phyloP scores from a whole-genome alignment of 2,329 filamentous ascomycete species.

The Magnaporthiopsis incrustans region DNA sequence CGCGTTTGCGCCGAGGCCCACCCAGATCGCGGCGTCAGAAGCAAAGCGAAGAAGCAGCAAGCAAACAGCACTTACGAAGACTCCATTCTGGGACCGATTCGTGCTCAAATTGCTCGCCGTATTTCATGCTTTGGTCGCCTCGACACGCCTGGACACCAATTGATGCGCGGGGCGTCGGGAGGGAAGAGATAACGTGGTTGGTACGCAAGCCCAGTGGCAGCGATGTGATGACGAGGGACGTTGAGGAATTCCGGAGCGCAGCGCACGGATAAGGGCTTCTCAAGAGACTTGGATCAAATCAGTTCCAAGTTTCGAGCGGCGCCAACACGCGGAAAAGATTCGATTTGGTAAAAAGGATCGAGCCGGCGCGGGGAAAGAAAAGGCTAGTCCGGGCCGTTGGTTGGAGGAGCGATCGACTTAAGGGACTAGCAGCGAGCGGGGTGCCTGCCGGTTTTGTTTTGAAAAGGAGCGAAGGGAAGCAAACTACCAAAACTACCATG shows the following conservation, averaged over 20 bases:
- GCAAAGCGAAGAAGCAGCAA: conserved; percentile 1
- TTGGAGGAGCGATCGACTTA: neutral
- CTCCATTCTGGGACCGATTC: conserved; percentile 78
- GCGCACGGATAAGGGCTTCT: neutral
- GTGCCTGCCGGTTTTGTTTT: neutral
- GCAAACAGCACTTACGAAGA: conserved; percentile 45
- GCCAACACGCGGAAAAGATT: neutral
- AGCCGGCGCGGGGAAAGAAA: neutral
- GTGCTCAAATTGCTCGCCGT: conserved; percentile 64
- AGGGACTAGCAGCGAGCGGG: too few species aligned
- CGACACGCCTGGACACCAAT: conserved; percentile 1
- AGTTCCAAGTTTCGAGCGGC: neutral
- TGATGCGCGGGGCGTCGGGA: conserved; percentile 4
- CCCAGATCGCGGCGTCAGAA: neutral
- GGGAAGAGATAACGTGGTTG: neutral
- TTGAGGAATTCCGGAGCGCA: neutral
- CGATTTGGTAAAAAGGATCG: neutral
- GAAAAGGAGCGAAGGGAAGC: neutral
- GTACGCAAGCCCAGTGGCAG: too few species aligned
- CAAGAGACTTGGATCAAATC: neutral
- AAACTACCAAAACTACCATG: neutral
- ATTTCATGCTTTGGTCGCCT: conserved; percentile 52
- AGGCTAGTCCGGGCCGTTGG: neutral
- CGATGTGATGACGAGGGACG: too few species aligned
- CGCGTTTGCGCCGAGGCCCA: neutral